Percentiles rank a stretch among this genome's conserved stretches.
phyloP scores from a whole-genome alignment of 2,329 filamentous ascomycete species.

The Phyllosticta citribraziliensis region DNA sequence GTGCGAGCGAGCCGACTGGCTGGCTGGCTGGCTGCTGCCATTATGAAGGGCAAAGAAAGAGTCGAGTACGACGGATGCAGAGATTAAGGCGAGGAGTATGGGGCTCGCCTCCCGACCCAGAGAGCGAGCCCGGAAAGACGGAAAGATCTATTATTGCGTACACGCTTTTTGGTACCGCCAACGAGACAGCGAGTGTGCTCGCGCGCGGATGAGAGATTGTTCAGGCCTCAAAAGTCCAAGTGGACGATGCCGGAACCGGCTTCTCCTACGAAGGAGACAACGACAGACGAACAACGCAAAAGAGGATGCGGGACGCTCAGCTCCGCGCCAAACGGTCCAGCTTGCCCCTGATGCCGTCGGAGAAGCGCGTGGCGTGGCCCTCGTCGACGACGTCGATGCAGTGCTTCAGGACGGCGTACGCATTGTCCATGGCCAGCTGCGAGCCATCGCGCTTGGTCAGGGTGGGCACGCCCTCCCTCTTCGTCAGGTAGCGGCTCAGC shows the following conservation, averaged over 20 bases:
- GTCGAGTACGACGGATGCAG: neutral
- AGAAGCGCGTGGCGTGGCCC: constrained; percentile 42
- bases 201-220: no score
- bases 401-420: constrained; percentile 40
- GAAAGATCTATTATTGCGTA: no score
- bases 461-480: constrained; percentile 43
- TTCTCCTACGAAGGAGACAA: neutral
- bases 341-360: constrained; percentile 46
- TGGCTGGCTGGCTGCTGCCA: neutral
- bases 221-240: no score
- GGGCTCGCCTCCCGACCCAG: no score
- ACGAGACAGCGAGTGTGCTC: no score
- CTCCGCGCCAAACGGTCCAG: constrained; percentile 36
- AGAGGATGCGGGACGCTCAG: neutral
- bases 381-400: constrained; percentile 45
- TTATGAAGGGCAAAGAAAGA: neutral
- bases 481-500: constrained; percentile 43
- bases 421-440: constrained; percentile 37
- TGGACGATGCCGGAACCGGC: neutral
- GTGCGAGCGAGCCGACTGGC: neutral
- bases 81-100: no score
- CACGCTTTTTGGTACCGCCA: no score
- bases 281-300: neutral
- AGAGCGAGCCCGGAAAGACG: no score
- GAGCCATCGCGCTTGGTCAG: constrained; percentile 42